phyloP scores from a whole-genome alignment of 805 yeast genomes.

The Nakazawaea populi region DNA sequence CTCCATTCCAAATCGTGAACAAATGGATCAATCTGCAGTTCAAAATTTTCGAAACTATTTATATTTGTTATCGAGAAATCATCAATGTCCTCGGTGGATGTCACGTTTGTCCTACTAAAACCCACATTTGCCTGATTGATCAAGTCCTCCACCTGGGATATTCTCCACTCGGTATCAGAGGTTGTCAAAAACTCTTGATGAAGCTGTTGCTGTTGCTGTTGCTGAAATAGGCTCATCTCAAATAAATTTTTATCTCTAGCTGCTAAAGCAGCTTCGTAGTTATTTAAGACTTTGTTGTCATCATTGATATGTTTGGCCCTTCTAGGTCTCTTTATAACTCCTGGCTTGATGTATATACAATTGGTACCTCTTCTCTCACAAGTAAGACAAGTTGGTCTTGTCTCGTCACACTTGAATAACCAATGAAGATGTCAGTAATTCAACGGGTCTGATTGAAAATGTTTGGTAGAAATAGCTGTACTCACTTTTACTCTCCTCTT shows the following conservation, averaged over 20 bases:
- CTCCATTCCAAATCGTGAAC: neutral
- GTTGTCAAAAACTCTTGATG: too few relatives aligned
- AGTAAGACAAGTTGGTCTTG: conserved; percentile 70
- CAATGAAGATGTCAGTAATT: neutral
- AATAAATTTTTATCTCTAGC: neutral
- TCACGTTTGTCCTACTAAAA: too few relatives aligned
- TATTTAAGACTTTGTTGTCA: neutral
- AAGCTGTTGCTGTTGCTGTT: too few relatives aligned
- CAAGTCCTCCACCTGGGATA: too few relatives aligned
- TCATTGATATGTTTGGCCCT: neutral
- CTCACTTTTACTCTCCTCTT: conserved; percentile 69
- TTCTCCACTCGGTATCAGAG: too few relatives aligned
- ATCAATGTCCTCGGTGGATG: too few relatives aligned
- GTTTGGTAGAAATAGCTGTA: neutral
- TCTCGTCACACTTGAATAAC: conserved; percentile 61
- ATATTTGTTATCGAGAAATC: too few relatives aligned
- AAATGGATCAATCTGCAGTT: too few relatives aligned
- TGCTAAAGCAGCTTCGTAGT: neutral
- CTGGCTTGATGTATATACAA: neutral
- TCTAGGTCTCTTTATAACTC: neutral
- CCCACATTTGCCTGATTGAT: too few relatives aligned
- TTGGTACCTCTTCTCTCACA: conserved; percentile 62
- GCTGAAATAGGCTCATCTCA: neutral
- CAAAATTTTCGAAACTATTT: too few relatives aligned
- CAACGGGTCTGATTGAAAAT: neutral